Evolutionary conservation across 768 basidiomycete species (phyloP).

Genomic region (Lentinula edodes): DNA sequence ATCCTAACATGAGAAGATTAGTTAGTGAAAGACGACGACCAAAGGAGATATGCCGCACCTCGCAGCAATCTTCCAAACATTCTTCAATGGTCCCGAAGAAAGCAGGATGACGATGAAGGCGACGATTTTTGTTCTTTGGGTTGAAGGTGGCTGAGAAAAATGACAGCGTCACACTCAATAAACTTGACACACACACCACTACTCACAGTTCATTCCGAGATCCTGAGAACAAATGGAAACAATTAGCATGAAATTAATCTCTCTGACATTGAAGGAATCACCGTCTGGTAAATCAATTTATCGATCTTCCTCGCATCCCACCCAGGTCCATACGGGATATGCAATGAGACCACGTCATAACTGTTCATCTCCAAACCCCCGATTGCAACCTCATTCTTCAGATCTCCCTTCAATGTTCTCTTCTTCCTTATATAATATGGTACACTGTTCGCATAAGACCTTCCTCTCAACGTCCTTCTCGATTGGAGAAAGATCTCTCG

Average conservation of each 20-base stretch:
- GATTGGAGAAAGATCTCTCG: slow-evolving; percentile 42
- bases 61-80: slow-evolving; percentile 57
- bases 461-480: slow-evolving; percentile 44
- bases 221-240: slow-evolving; percentile 28
- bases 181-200: too few relatives aligned
- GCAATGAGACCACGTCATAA: slow-evolving; percentile 48
- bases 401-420: slow-evolving; percentile 47
- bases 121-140: slow-evolving; percentile 54
- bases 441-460: slow-evolving; percentile 27
- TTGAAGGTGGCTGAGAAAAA: slow-evolving; percentile 46
- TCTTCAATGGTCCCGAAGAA: slow-evolving; percentile 58
- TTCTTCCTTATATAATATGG: slow-evolving; percentile 23
- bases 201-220: slow-evolving; percentile 53
- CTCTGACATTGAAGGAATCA: slow-evolving; percentile 17
- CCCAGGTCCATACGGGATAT: slow-evolving; percentile 58
- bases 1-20: slow-evolving; percentile 23
- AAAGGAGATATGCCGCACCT: slow-evolving; percentile 25
- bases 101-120: slow-evolving; percentile 58
- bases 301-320: slow-evolving; percentile 54
- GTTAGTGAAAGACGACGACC: too few relatives aligned
- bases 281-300: slow-evolving; percentile 53
- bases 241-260: not conserved
- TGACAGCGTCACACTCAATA: too few relatives aligned
- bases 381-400: slow-evolving; percentile 38
- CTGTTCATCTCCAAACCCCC: slow-evolving; percentile 49